phyloP scores from a whole-genome alignment of 2,329 filamentous ascomycete species.

The Colletotrichum tropicale region DNA sequence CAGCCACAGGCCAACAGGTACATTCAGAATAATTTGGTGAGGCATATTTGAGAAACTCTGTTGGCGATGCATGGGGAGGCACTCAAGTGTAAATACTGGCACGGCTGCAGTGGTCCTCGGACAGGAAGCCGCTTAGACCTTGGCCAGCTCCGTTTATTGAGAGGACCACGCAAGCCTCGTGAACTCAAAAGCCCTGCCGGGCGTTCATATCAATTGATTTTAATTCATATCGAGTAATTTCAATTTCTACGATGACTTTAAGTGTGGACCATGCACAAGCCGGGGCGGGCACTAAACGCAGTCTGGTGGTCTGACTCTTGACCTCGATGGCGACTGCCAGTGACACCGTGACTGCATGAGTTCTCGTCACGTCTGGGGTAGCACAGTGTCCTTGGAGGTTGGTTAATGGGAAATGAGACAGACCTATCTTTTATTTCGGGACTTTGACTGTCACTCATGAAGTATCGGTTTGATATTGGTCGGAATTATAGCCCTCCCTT shows the following conservation, averaged over 20 bases:
- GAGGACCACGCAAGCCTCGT: neutral
- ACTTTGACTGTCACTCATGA: too few species aligned
- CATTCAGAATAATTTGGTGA: neutral
- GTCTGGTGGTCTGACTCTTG: neutral
- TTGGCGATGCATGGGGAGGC: neutral
- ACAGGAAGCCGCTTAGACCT: neutral
- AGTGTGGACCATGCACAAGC: neutral
- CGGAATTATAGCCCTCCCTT: too few species aligned
- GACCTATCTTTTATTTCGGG: neutral
- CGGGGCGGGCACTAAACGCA: neutral
- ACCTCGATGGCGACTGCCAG: neutral
- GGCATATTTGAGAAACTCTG: neutral
- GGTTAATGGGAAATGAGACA: neutral
- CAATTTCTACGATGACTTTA: neutral
- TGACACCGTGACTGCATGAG: neutral
- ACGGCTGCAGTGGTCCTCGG: neutral
- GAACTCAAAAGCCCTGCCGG: neutral
- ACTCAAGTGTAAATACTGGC: neutral
- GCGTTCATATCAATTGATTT: neutral
- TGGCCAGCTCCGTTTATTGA: neutral
- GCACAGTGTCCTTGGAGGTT: neutral
- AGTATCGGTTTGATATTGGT: too few species aligned
- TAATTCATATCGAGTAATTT: neutral
- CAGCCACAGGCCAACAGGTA: neutral
- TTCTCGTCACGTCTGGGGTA: neutral